Conservation (phyloP, 2,329 filamentous ascomycete species). For the Diplodia seriata region DNA sequence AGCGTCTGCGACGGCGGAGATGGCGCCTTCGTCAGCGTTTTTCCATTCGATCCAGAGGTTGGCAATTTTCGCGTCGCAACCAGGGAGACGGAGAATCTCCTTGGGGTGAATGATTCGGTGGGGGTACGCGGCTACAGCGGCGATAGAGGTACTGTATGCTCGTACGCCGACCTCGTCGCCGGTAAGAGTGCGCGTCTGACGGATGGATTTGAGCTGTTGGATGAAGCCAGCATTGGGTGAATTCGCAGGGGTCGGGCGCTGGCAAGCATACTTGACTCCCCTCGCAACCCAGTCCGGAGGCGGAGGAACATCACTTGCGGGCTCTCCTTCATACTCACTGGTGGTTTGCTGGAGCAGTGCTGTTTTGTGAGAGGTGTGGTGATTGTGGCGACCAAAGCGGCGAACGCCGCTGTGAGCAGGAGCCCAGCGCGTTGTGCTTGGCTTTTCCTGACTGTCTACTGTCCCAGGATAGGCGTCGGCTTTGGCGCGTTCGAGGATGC, state of each 20-base stretch:
- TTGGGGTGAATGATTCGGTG: slow-evolving; percentile 55
- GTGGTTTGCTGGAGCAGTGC: slow-evolving; percentile 73
- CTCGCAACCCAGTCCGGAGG: slow-evolving; percentile 73
- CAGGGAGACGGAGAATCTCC: slow-evolving; percentile 66
- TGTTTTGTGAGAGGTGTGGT: slow-evolving; percentile 35
- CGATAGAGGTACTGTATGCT: slow-evolving; percentile 88
- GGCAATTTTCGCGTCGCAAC: slow-evolving; percentile 81
- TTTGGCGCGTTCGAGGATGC: slow-evolving; percentile 63
- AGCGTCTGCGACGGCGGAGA: slow-evolving; percentile 70
- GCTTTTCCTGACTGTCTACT: background rate
- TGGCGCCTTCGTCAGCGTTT: slow-evolving; percentile 57
- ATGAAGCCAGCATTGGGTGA: slow-evolving; percentile 80
- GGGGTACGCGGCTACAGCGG: slow-evolving; percentile 82
- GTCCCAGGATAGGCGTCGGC: slow-evolving; percentile 49
- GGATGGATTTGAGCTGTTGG: slow-evolving; percentile 74
- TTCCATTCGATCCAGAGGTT: slow-evolving; percentile 79
- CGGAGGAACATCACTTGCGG: slow-evolving; percentile 61
- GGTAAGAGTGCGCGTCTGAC: slow-evolving; percentile 71
- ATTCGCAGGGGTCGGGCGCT: slow-evolving; percentile 73
- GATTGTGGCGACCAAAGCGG: slow-evolving; percentile 32
- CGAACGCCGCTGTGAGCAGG: slow-evolving; percentile 31
- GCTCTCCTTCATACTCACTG: slow-evolving; percentile 72
- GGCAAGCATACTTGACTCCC: slow-evolving; percentile 75
- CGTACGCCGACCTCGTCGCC: slow-evolving; percentile 80
- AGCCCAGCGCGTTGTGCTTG: slow-evolving; percentile 25